These are phyloP conservation scores for Saccharomycopsis guyanensis DNA, from an alignment of 805 yeast genomes.

Conservation along the genomic window DNA sequence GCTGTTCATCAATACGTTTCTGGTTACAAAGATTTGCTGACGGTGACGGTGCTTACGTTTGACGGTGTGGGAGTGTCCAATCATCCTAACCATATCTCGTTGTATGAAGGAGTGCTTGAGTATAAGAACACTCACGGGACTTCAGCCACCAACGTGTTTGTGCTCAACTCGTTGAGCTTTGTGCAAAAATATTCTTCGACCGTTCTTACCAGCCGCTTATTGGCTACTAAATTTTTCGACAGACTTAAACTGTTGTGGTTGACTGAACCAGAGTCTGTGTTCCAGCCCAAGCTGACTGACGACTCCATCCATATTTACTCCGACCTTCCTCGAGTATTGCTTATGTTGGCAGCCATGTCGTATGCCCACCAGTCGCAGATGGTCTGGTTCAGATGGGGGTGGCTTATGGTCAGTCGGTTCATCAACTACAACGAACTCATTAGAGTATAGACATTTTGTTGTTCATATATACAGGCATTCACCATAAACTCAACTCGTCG, in stretches of 20 bases:
- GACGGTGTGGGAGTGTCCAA: slow-evolving; percentile 76
- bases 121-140: slow-evolving; percentile 22
- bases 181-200: slow-evolving; percentile 23
- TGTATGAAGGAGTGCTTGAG: slow-evolving; percentile 42
- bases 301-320: slow-evolving; percentile 24
- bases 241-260: slow-evolving; percentile 1
- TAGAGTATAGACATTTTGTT: neutral
- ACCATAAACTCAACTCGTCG: slow-evolving; percentile 28
- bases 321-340: slow-evolving; percentile 25
- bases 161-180: slow-evolving; percentile 26
- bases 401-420: slow-evolving; percentile 74
- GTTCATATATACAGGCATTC: slow-evolving; percentile 2
- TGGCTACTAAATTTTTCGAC: slow-evolving; percentile 2
- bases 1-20: slow-evolving; percentile 26
- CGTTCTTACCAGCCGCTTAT: slow-evolving; percentile 12
- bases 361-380: slow-evolving; percentile 81
- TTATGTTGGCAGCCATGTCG: slow-evolving; percentile 63
- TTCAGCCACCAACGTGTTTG: neutral
- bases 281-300: neutral
- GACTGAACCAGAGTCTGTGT: neutral
- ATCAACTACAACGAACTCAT: slow-evolving; percentile 66
- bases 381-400: slow-evolving; percentile 91
- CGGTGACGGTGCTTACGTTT: slow-evolving; percentile 59
- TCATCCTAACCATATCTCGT: slow-evolving; percentile 79
- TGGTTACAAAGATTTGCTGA: neutral